Evolutionary conservation across 2,329 filamentous ascomycete species (phyloP).

Genomic region (Fusarium protoensiforme): DNA sequence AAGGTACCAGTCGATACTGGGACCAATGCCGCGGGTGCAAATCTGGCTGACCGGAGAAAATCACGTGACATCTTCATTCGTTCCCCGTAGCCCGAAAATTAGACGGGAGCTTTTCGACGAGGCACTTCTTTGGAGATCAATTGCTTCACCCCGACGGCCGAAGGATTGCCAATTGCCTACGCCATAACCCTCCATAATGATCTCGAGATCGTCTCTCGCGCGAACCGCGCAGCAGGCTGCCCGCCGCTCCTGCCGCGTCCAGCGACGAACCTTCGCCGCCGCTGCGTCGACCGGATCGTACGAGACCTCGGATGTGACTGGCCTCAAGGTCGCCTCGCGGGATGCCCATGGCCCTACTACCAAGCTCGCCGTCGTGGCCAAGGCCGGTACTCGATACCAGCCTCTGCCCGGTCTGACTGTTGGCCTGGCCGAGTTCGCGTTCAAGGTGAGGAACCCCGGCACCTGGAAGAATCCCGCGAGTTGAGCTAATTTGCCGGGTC

Average conservation of each 20-base stretch:
- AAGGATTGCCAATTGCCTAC: constrained; percentile 65
- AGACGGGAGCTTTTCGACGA: constrained; percentile 57
- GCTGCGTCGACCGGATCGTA: constrained; percentile 79
- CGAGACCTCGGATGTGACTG: constrained; percentile 85
- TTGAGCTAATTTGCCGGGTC: constrained; percentile 60
- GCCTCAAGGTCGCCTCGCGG: constrained; percentile 92
- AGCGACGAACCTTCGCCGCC: constrained; percentile 69
- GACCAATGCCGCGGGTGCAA: constrained; percentile 42
- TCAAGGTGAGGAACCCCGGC: constrained; percentile 74
- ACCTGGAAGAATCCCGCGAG: constrained; percentile 16
- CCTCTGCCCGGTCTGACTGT: constrained; percentile 88
- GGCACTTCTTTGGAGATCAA: constrained; percentile 55
- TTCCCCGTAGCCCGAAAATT: constrained; percentile 54
- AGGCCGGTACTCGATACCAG: constrained; percentile 95
- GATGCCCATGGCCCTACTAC: constrained; percentile 90
- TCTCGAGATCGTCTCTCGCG: constrained; percentile 70
- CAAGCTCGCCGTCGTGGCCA: constrained; percentile 90
- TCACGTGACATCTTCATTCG: constrained; percentile 50
- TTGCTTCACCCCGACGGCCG: constrained; percentile 54
- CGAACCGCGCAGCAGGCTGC: constrained; percentile 68
- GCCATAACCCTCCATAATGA: constrained; percentile 69
- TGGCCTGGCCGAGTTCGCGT: constrained; percentile 93
- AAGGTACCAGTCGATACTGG: constrained; percentile 20
- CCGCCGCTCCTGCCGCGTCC: constrained; percentile 68
- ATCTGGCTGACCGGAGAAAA: constrained; percentile 42